Percentiles rank a stretch among this genome's conserved stretches.
These are phyloP conservation scores for Aspergillus terreus DNA, from an alignment of 2,329 filamentous ascomycete species.

Conservation along the genomic window DNA sequence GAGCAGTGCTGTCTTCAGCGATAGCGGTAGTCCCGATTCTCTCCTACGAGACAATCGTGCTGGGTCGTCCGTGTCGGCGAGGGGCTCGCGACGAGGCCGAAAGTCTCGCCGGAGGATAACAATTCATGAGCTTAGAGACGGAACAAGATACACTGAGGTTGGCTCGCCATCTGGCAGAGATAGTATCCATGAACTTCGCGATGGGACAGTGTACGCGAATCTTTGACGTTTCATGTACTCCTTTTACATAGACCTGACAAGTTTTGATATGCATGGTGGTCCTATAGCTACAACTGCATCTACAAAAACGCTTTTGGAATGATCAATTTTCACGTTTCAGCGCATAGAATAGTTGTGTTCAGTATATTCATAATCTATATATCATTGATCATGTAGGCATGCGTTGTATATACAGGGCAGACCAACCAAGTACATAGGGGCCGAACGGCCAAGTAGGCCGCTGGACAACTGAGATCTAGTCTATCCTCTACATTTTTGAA, in stretches of 20 bases:
- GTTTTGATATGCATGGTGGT: background rate
- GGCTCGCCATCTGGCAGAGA: constrained; percentile 35
- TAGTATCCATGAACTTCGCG: constrained; percentile 40
- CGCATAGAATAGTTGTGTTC: background rate
- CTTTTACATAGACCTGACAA: background rate
- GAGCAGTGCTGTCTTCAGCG: constrained; percentile 27
- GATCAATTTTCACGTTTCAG: no score
- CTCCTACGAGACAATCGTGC: constrained; percentile 13
- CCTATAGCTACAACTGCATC: background rate
- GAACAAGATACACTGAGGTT: constrained; percentile 39
- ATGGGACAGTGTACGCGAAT: constrained; percentile 43
- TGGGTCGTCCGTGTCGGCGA: constrained; percentile 19
- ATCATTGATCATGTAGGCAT: background rate
- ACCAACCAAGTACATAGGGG: background rate
- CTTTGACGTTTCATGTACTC: constrained; percentile 19
- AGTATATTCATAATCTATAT: constrained; percentile 1
- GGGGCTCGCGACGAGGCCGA: constrained; percentile 25
- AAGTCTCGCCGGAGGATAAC: constrained; percentile 34
- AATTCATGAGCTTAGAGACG: constrained; percentile 41
- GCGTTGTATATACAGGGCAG: background rate
- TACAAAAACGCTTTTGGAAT: no score
- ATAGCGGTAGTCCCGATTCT: constrained; percentile 30
- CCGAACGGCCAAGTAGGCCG: background rate
- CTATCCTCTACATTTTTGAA: constrained; percentile 36
- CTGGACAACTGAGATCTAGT: background rate